These are phyloP conservation scores for Ascochyta fabae DNA, from an alignment of 2,329 filamentous ascomycete species.

Conservation along the genomic window DNA sequence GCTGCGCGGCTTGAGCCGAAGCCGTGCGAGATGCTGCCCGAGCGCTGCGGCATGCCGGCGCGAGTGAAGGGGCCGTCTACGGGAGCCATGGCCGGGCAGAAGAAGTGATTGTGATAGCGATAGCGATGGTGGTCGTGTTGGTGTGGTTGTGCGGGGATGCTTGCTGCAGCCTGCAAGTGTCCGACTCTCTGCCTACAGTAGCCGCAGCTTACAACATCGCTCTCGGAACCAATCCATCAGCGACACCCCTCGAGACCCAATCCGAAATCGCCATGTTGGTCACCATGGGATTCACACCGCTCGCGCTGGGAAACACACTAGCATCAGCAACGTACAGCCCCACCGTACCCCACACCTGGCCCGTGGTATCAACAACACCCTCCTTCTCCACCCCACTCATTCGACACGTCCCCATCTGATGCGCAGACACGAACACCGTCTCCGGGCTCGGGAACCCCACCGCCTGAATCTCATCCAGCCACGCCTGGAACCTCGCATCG, in stretches of 20 bases:
- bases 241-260: conserved; percentile 43
- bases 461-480: conserved; percentile 63
- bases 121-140: neutral
- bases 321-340: conserved; percentile 75
- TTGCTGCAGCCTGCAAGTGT: neutral
- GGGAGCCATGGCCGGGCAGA: neutral
- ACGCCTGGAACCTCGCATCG: conserved; percentile 66
- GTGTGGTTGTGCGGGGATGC: neutral
- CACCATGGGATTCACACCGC: conserved; percentile 83
- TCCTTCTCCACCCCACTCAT: conserved; percentile 64
- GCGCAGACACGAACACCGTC: conserved; percentile 69
- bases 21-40: conserved; percentile 25
- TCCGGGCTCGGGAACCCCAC: conserved; percentile 58
- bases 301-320: conserved; percentile 77
- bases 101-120: neutral
- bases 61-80: conserved; percentile 7
- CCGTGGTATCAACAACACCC: conserved; percentile 54
- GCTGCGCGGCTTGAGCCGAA: conserved; percentile 26
- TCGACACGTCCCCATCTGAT: conserved; percentile 80
- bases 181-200: neutral
- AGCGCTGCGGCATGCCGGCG: neutral
- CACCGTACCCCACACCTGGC: conserved; percentile 67
- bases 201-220: conserved; percentile 13
- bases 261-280: conserved; percentile 67
- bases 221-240: conserved; percentile 31